phyloP scores from a whole-genome alignment of 2,329 filamentous ascomycete species.

The Penicillium sp. region DNA sequence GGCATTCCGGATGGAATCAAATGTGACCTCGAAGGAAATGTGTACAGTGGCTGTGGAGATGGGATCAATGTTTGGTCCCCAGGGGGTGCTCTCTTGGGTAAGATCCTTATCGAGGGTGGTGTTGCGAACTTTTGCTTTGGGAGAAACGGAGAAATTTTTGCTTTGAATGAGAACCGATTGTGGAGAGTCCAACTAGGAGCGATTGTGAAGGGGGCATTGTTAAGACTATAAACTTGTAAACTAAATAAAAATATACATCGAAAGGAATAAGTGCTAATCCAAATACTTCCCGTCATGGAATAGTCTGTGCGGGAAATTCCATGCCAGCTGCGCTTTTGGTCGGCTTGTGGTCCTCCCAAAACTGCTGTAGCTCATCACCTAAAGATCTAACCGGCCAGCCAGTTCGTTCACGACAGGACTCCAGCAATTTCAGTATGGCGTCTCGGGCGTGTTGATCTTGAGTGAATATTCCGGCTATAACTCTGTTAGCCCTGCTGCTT shows the following conservation, averaged over 20 bases:
- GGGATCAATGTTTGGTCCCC: slow-evolving; percentile 59
- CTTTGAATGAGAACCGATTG: slow-evolving; percentile 52
- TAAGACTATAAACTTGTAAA: slow-evolving; percentile 4
- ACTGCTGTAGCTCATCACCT: slow-evolving; percentile 23
- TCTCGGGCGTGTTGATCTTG: slow-evolving; percentile 14
- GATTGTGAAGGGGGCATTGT: slow-evolving; percentile 13
- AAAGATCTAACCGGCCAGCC: slow-evolving; percentile 28
- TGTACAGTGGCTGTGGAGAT: slow-evolving; percentile 59
- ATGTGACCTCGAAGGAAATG: slow-evolving; percentile 57
- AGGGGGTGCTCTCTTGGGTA: slow-evolving; percentile 55
- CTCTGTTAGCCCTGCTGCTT: not conserved
- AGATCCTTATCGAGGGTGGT: slow-evolving; percentile 57
- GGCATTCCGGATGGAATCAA: slow-evolving; percentile 55
- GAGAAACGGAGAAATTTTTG: slow-evolving; percentile 38
- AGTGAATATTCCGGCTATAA: slow-evolving; percentile 10
- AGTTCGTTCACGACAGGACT: slow-evolving; percentile 20
- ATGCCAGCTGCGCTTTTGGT: not conserved
- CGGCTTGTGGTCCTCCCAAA: slow-evolving; percentile 15
- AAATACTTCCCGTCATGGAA: not conserved
- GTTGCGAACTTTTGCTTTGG: slow-evolving; percentile 57
- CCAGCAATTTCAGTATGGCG: slow-evolving; percentile 22
- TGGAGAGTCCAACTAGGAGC: slow-evolving; percentile 46
- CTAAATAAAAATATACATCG: too few species aligned
- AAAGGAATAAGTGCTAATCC: not conserved
- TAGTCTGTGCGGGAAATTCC: not conserved